A percentile compares a stretch with the other conserved stretches of the same genome.
Conservation (phyloP, 2,329 filamentous ascomycete species). For the Chaetomium globosum region DNA sequence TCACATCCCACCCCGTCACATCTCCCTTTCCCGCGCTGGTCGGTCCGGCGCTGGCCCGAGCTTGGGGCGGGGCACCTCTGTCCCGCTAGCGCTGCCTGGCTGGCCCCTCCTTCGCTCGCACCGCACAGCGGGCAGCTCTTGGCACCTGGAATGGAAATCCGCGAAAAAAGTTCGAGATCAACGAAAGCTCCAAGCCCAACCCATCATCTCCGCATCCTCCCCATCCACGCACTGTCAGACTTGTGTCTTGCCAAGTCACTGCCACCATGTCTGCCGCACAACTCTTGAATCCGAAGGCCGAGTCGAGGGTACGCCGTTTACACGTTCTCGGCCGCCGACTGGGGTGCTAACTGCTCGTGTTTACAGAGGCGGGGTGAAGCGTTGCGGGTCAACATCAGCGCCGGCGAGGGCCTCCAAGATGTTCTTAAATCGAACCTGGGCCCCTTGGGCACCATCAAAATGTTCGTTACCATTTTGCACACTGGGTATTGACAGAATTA, state of each 20-base stretch:
- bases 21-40: not conserved
- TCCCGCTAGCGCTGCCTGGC: constrained; percentile 26
- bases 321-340: not conserved
- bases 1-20: constrained; percentile 3
- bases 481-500: not conserved
- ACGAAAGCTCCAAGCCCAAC: constrained; percentile 33
- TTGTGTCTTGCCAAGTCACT: constrained; percentile 23
- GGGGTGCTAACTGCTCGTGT: constrained; percentile 39
- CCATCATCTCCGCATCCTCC: constrained; percentile 27
- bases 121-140: constrained; percentile 13
- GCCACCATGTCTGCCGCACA: constrained; percentile 88
- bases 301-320: constrained; percentile 76
- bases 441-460: constrained; percentile 92
- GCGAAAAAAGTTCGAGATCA: constrained; percentile 37
- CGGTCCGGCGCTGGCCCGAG: constrained; percentile 29
- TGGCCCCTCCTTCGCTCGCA: constrained; percentile 36
- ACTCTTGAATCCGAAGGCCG: constrained; percentile 97
- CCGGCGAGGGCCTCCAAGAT: constrained; percentile 89
- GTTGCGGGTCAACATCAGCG: constrained; percentile 93
- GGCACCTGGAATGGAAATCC: constrained; percentile 32
- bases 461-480: constrained; percentile 55
- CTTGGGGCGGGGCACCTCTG: constrained; percentile 24
- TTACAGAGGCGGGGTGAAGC: constrained; percentile 90
- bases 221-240: constrained; percentile 23
- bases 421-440: constrained; percentile 96